These are phyloP conservation scores for Geotrichum reessii DNA, from an alignment of 1,139 yeast genomes.

Conservation along the genomic window DNA sequence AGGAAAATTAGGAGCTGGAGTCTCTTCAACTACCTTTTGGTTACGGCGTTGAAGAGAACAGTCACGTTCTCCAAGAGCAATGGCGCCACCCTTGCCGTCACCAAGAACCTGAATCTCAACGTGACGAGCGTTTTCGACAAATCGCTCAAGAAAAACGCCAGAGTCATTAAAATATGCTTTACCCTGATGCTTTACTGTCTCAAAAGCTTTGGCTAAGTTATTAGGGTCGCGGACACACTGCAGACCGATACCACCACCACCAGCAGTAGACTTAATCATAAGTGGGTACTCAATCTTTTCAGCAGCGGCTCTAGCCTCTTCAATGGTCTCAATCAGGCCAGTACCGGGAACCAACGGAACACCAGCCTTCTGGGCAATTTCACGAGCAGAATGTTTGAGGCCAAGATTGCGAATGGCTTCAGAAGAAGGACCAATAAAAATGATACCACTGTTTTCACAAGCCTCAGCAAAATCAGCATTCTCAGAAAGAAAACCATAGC, in stretches of 20 bases:
- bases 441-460: slow-evolving; percentile 73
- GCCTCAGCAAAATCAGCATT: slow-evolving; percentile 93
- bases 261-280: slow-evolving; percentile 96
- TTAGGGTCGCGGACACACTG: slow-evolving; percentile 81
- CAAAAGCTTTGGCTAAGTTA: slow-evolving; percentile 78
- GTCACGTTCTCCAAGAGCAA: slow-evolving; percentile 94
- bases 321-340: slow-evolving; percentile 61
- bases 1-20: slow-evolving; percentile 94
- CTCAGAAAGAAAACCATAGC: slow-evolving; percentile 93
- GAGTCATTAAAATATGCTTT: slow-evolving; percentile 87
- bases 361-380: slow-evolving; percentile 77
- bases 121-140: slow-evolving; percentile 90
- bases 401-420: slow-evolving; percentile 88
- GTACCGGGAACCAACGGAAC: slow-evolving; percentile 97
- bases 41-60: slow-evolving; percentile 96
- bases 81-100: slow-evolving; percentile 86
- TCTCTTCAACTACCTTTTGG: slow-evolving; percentile 93
- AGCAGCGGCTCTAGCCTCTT: slow-evolving; percentile 76
- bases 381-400: slow-evolving; percentile 92
- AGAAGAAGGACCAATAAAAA: slow-evolving; percentile 93
- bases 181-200: slow-evolving; percentile 91
- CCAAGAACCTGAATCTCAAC: slow-evolving; percentile 96
- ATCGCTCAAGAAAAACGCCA: slow-evolving; percentile 90
- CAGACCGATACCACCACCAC: slow-evolving; percentile 98
- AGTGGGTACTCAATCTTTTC: slow-evolving; percentile 76